A percentile compares a stretch with the other conserved stretches of the same genome.
phyloP scores from a whole-genome alignment of 129 eudicot species.

The Ambrosia trifida region DNA sequence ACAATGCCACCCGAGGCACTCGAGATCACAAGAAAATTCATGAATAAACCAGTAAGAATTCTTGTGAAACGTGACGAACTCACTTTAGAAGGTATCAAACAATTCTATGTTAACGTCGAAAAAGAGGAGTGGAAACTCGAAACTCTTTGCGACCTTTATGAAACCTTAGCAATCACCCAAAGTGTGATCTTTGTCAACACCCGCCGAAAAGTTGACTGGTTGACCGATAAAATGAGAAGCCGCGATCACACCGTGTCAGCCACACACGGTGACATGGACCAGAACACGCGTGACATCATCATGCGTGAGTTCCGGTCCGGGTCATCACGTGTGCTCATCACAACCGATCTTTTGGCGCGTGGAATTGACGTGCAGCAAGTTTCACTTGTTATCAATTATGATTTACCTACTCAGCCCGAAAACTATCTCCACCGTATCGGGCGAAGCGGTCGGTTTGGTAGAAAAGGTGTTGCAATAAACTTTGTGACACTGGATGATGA shows the following conservation, averaged over 20 bases:
- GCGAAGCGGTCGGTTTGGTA: slow-evolving; percentile 48
- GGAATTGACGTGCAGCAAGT: slow-evolving; percentile 45
- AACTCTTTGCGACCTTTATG: slow-evolving; percentile 45
- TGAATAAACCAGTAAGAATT: slow-evolving; percentile 38
- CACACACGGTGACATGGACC: slow-evolving; percentile 65
- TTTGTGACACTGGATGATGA: slow-evolving; percentile 43
- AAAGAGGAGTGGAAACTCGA: slow-evolving; percentile 31
- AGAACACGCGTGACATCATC: slow-evolving; percentile 50
- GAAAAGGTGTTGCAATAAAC: slow-evolving; percentile 47
- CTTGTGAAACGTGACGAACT: slow-evolving; percentile 36
- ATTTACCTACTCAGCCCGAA: slow-evolving; percentile 48
- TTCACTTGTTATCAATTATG: slow-evolving; percentile 46
- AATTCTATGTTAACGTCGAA: slow-evolving; percentile 27
- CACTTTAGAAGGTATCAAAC: slow-evolving; percentile 33
- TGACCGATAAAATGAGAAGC: slow-evolving; percentile 49
- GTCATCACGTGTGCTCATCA: slow-evolving; percentile 41
- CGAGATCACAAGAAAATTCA: slow-evolving; percentile 41
- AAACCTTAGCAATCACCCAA: slow-evolving; percentile 60
- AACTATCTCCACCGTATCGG: slow-evolving; percentile 50
- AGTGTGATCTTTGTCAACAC: slow-evolving; percentile 54
- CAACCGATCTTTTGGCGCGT: slow-evolving; percentile 40
- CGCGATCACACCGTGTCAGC: slow-evolving; percentile 65
- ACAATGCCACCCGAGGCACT: slow-evolving; percentile 54
- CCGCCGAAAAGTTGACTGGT: slow-evolving; percentile 48
- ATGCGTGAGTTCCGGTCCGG: slow-evolving; percentile 50